Percentiles rank a stretch among this genome's conserved stretches.
These are phyloP conservation scores for Tanacetum coccineum DNA, from an alignment of 129 eudicot genomes.

Conservation along the genomic window DNA sequence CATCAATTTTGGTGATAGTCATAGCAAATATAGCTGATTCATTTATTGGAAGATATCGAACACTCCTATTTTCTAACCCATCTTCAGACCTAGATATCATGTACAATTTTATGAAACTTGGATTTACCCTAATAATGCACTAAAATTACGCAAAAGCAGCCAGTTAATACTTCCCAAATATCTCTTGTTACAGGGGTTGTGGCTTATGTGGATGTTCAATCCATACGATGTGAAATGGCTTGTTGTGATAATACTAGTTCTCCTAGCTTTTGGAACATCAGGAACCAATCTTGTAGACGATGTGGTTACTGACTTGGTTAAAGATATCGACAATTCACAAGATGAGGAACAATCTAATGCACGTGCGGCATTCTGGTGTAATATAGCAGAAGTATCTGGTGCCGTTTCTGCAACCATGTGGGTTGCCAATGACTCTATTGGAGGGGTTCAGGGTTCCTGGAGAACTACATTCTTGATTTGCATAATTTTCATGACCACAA, in stretches of 20 bases:
- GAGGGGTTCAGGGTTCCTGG: slow-evolving; percentile 18
- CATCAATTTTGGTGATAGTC: slow-evolving; percentile 15
- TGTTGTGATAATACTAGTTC: slow-evolving; percentile 11
- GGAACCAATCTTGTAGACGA: slow-evolving; percentile 3
- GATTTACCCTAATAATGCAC: too few species aligned
- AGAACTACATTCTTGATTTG: slow-evolving; percentile 19
- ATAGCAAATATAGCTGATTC: slow-evolving; percentile 16
- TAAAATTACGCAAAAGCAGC: not conserved
- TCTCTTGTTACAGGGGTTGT: slow-evolving; percentile 12
- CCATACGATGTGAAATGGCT: slow-evolving; percentile 29
- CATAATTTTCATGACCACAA: not conserved
- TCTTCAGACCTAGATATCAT: not conserved
- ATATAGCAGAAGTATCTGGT: not conserved
- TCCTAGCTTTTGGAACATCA: slow-evolving; percentile 27
- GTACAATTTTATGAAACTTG: too few species aligned
- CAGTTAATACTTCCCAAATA: not conserved
- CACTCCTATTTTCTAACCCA: slow-evolving; percentile 11
- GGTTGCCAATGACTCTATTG: slow-evolving; percentile 16
- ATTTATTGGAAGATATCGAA: not conserved
- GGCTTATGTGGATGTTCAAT: slow-evolving; percentile 25
- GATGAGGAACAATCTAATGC: not conserved
- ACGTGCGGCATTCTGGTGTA: slow-evolving; percentile 21
- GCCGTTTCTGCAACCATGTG: slow-evolving; percentile 12
- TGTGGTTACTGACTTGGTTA: slow-evolving; percentile 17
- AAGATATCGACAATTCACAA: slow-evolving; percentile 8